Base-by-base conservation (phyloP, 805 yeast species). In the Debaryomyces maramus region DNA sequence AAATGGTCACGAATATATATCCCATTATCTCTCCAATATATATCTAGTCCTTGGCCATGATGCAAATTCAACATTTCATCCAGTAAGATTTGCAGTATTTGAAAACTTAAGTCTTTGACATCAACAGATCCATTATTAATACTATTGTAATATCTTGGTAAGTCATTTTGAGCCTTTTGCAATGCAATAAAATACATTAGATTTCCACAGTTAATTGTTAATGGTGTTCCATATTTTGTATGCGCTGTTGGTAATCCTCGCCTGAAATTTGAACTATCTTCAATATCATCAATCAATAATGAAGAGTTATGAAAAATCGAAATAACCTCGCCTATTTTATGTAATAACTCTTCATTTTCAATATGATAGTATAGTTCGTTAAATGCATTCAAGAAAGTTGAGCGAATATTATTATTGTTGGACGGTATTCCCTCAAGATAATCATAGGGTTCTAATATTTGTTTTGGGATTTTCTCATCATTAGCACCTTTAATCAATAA, bases 21-120 rank as follows among this genome's bases (percentile, higher is more conserved):
- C 20, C 60, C 45, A 39, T 49, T 45, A 41, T 88, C 96, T 46
- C 97, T 70, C 97, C 97, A 90, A 59, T 81, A 84, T 15, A 90
- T 72, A 51, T 90, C 98, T 44, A 85, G 61, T 0, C 96, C 95
- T 66, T 90, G 98, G 5, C 98, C 98, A 34, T 85, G 72, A 57
- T 90, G 97, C 41, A 90, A 63, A 52, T 85, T 82, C 38, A 86
- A 59, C 79, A 90, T 70, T 51, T 90, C 97, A 36, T 85, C 85
- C 44, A 78, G 70, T 44, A 81, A 73, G 1, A 81, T 72, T 15
- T 56, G 56, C 52, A 59, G 47, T 3, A 67, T 61, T 11, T 60
- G 68, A 36, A 48, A 50, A 52, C 51, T 52, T 32, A 44, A 48
- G 21, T 34, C 43, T 34, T 49, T 54, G 51, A 20, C 40, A 62